Evolutionary conservation across 768 basidiomycete genomes (phyloP).

Genomic region (Podaxis sp.): DNA sequence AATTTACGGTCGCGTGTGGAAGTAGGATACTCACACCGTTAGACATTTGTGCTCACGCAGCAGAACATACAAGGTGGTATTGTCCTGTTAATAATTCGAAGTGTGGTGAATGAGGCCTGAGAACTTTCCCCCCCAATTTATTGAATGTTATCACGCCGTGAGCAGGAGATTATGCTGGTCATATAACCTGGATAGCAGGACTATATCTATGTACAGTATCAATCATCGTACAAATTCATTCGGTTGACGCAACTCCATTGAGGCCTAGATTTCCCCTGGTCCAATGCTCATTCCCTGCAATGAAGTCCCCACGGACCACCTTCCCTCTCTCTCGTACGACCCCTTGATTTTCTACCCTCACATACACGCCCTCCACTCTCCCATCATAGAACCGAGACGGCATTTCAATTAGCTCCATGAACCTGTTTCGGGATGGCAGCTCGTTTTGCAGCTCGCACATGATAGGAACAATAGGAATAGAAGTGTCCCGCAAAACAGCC

Average conservation of each 20-base stretch:
- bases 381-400: conserved; percentile 35
- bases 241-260: not conserved
- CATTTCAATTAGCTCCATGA: conserved; percentile 44
- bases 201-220: conserved; percentile 22
- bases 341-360: conserved; percentile 14
- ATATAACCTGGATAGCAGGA: not conserved
- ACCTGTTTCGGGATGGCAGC: conserved; percentile 37
- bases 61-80: too few species aligned
- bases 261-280: conserved; percentile 30
- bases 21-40: too few species aligned
- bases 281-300: conserved; percentile 65
- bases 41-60: too few species aligned
- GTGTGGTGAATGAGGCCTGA: too few species aligned
- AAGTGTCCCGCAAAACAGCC: conserved; percentile 33
- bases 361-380: conserved; percentile 19
- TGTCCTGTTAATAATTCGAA: too few species aligned
- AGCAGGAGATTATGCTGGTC: too few species aligned
- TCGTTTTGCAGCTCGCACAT: conserved; percentile 34
- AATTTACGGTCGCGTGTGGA: too few species aligned
- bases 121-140: too few species aligned
- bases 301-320: conserved; percentile 59
- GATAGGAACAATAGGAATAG: conserved; percentile 41
- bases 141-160: too few species aligned
- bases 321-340: conserved; percentile 37
- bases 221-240: conserved; percentile 23